These are phyloP conservation scores for Ophiostoma perfectum DNA, from an alignment of 2,329 filamentous ascomycete species.

Conservation along the genomic window DNA sequence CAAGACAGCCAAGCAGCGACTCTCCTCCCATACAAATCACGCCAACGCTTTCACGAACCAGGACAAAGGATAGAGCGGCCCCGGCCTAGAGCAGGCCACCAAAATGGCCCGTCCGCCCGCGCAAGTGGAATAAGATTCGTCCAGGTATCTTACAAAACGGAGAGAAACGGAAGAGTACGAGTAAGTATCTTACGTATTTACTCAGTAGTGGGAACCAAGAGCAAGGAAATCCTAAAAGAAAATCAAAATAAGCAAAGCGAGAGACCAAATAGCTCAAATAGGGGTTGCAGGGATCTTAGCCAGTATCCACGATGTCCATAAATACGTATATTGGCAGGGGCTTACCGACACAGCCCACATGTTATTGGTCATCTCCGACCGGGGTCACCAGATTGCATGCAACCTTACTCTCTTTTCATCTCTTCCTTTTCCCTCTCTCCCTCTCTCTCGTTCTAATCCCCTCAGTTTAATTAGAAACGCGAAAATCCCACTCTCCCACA, in stretches of 20 bases:
- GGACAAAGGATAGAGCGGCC: not conserved
- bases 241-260: not conserved
- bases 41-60: not conserved
- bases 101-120: slow-evolving; percentile 6
- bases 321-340: not conserved
- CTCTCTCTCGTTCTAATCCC: not conserved
- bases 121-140: not conserved
- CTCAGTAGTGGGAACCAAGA: no score
- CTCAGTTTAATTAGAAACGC: slow-evolving; percentile 21
- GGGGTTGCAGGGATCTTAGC: slow-evolving; percentile 8
- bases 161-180: not conserved
- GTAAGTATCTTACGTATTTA: not conserved
- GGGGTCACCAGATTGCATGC: not conserved
- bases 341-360: not conserved
- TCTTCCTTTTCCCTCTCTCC: slow-evolving; percentile 2
- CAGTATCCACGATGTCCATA: not conserved
- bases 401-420: not conserved
- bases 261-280: not conserved
- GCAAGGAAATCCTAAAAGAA: no score
- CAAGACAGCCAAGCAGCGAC: not conserved
- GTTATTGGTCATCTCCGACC: not conserved
- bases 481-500: slow-evolving; percentile 16
- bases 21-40: not conserved
- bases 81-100: slow-evolving; percentile 9
- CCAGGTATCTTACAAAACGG: not conserved